Percentiles rank a stretch among this genome's conserved stretches.
phyloP scores from a whole-genome alignment of 2,329 filamentous ascomycete genomes.

The Beauveria varroae region DNA sequence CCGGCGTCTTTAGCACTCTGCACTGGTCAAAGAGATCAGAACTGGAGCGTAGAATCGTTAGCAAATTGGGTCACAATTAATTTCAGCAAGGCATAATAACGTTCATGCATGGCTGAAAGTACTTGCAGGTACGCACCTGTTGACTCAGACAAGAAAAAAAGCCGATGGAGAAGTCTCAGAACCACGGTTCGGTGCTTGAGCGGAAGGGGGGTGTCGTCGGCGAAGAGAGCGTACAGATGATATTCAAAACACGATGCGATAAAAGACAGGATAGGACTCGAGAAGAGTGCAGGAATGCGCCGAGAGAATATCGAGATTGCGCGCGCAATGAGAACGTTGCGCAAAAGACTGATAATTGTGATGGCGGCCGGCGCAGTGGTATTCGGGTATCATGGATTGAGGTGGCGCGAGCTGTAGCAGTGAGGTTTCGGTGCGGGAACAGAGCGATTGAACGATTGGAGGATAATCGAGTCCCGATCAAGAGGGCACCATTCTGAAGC shows the following conservation, averaged over 20 bases:
- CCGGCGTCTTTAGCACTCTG: neutral
- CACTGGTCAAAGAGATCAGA: neutral
- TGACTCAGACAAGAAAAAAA: constrained; percentile 2
- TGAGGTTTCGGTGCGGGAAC: neutral
- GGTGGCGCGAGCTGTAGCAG: neutral
- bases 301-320: neutral
- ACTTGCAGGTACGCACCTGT: neutral
- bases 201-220: neutral
- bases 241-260: neutral
- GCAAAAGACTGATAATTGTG: neutral
- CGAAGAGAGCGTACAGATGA: neutral
- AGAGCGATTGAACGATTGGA: neutral
- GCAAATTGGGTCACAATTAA: neutral
- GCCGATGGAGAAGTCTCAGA: constrained; percentile 1
- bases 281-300: neutral
- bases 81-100: neutral
- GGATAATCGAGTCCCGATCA: neutral
- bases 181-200: neutral
- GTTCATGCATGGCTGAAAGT: neutral
- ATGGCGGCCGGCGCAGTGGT: constrained; percentile 5
- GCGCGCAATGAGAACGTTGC: neutral
- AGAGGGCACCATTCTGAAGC: constrained; percentile 1
- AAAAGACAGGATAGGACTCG: neutral
- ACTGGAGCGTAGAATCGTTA: neutral
- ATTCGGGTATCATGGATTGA: neutral